Evolutionary conservation across 352 stramenopile genomes (phyloP), one percentile per base, ranked within the genome.

Genomic region (Pythium biforme): DNA sequence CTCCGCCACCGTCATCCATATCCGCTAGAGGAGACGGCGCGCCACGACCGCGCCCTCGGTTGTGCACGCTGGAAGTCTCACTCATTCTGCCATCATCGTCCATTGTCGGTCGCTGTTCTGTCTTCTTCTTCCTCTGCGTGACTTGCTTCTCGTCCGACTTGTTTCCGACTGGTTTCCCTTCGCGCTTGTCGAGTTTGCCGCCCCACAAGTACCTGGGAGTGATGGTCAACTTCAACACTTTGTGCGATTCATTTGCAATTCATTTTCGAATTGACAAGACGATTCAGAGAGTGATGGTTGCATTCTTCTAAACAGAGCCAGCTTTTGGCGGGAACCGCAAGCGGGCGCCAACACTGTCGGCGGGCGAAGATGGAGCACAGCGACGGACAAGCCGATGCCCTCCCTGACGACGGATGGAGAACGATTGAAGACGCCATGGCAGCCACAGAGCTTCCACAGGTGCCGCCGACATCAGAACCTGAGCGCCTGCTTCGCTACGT

Each of bases 401-500:
- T 9, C 49, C 34, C n/a, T 29, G 25, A 33, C 49, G 25, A 58
- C 20, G 80, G 74, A 22, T 92, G 83, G 83, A 57, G 69, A 40
- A 71, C 86, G 53, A 73, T 90, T 20, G 83, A 89, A 63, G 67
- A 86, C 40, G 74, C 69, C 22, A 46, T 92, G 43, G 73, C 70
- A 10, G 52, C 74, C 2, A 66, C 81, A 37, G 81, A 86, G 46
- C 70, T 94, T 2, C 75, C 78, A 12, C 70, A 80, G 1, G 62
- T 92, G n/a, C 83, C 86, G 0, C 83, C 86, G 19, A 88, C 83
- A 12, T 88, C 75, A 1, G 86, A 94, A 27, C 83, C 83, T 3
- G 80, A 92, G 71, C 73, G 86, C 4, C 61, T 94, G 20, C 66
- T 94, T 27, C 75, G 76, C 26, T 94, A 90, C 59, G 86, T 91